Evolutionary conservation across 257 asterid species (phyloP).

Genomic region (Primulina huaijiensis): DNA sequence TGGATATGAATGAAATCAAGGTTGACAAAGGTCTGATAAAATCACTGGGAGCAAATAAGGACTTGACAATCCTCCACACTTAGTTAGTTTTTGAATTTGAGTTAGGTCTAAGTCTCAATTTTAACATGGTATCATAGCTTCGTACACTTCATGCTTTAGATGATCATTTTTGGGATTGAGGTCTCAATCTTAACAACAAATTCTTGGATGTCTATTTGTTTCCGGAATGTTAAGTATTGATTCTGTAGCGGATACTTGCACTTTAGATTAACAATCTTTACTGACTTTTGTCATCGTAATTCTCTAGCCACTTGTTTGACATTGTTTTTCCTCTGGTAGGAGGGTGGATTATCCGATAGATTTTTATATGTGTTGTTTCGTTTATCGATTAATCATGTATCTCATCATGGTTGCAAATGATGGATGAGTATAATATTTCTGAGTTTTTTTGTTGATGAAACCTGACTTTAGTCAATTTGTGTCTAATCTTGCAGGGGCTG

Average conservation of each 20-base stretch:
- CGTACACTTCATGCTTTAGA: too few relatives aligned
- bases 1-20: not conserved
- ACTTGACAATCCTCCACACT: too few relatives aligned
- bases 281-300: not conserved
- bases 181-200: too few relatives aligned
- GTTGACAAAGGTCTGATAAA: not conserved
- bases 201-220: slow-evolving; percentile 12
- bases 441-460: not conserved
- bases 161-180: too few relatives aligned
- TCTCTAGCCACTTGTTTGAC: not conserved
- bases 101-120: too few relatives aligned
- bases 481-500: slow-evolving; percentile 48
- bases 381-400: not conserved
- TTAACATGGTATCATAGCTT: too few relatives aligned
- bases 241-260: not conserved
- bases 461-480: slow-evolving; percentile 11
- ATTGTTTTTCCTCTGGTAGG: not conserved
- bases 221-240: slow-evolving; percentile 4
- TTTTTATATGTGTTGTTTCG: not conserved
- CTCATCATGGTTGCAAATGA: not conserved
- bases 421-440: not conserved
- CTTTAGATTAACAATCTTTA: not conserved
- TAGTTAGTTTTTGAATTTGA: too few relatives aligned
- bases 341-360: not conserved
- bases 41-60: too few relatives aligned